These are phyloP conservation scores for Hypoxylon sp. DNA, from an alignment of 2,329 filamentous ascomycete genomes.

Conservation along the genomic window DNA sequence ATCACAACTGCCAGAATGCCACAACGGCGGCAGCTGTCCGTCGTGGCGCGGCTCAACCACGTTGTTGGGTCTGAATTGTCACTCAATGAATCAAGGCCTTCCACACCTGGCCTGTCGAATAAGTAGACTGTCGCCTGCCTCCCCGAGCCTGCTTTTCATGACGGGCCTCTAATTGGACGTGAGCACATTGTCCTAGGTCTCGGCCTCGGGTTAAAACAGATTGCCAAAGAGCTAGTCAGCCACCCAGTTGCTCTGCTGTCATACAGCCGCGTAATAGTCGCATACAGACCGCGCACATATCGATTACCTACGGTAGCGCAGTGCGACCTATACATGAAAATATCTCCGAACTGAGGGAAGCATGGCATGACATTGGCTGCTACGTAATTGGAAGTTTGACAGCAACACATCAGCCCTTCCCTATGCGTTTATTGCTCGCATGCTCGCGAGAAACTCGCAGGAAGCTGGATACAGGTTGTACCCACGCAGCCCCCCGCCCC, in stretches of 20 bases:
- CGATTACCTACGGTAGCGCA: slow-evolving; percentile 31
- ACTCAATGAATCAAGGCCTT: slow-evolving; percentile 31
- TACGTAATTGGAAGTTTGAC: slow-evolving; percentile 42
- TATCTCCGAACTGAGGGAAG: slow-evolving; percentile 39
- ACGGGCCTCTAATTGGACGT: slow-evolving; percentile 20
- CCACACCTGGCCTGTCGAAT: slow-evolving; percentile 20
- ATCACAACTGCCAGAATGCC: slow-evolving; percentile 36
- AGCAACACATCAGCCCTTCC: slow-evolving; percentile 27
- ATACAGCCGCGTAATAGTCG: slow-evolving; percentile 41
- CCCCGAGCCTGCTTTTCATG: slow-evolving; percentile 29
- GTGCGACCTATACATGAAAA: slow-evolving; percentile 36
- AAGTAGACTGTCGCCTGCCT: slow-evolving; percentile 10
- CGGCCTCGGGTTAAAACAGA: slow-evolving; percentile 32
- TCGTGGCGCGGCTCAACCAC: slow-evolving; percentile 44
- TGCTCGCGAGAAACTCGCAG: slow-evolving; percentile 33
- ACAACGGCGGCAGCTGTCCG: slow-evolving; percentile 38
- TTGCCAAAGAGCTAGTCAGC: slow-evolving; percentile 22
- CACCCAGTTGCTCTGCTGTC: slow-evolving; percentile 34
- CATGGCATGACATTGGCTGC: slow-evolving; percentile 22
- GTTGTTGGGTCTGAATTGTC: slow-evolving; percentile 45
- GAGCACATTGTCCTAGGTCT: slow-evolving; percentile 5
- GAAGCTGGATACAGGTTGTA: slow-evolving; percentile 33
- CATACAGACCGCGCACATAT: slow-evolving; percentile 27
- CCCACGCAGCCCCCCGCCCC: slow-evolving; percentile 28
- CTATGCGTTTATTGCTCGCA: slow-evolving; percentile 36